Conservation (phyloP, 768 basidiomycete species). For the Calocybe cyanea region DNA sequence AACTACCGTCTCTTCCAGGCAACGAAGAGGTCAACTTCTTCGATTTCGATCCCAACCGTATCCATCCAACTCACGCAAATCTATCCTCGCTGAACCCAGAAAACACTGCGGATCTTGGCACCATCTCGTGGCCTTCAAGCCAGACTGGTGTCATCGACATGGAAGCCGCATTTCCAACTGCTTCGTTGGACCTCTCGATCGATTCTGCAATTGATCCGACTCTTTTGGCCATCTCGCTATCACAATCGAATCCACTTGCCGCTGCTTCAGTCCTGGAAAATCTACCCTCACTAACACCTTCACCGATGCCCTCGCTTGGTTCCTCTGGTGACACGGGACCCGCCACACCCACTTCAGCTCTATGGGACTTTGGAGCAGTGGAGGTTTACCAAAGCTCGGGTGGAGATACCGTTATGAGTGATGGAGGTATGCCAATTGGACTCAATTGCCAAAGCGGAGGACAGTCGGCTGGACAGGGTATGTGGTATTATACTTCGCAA, state of each 20-base stretch:
- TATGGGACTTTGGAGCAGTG: conserved; percentile 31
- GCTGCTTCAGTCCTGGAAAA: background rate
- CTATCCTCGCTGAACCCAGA: conserved; percentile 11
- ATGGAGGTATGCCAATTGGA: conserved; percentile 8
- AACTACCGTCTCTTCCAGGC: conserved; percentile 1
- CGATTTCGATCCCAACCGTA: conserved; percentile 9
- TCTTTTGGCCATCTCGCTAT: conserved; percentile 25
- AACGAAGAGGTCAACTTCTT: conserved; percentile 13
- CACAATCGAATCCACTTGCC: conserved; percentile 4
- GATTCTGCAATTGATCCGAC: conserved; percentile 30
- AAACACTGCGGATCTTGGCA: background rate
- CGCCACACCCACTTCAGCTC: conserved; percentile 32
- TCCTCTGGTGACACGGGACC: conserved; percentile 30
- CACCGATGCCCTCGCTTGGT: conserved; percentile 27
- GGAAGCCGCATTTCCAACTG: background rate
- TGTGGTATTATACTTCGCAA: conserved; percentile 17
- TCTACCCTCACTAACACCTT: conserved; percentile 16
- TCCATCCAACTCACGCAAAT: conserved; percentile 5
- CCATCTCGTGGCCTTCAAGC: background rate
- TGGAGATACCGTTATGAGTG: conserved; percentile 1
- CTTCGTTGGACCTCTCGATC: conserved; percentile 18
- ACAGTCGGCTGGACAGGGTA: conserved; percentile 24
- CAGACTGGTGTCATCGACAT: background rate
- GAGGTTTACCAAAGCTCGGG: conserved; percentile 22
- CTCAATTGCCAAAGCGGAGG: conserved; percentile 11